phyloP scores from a whole-genome alignment of 2,329 filamentous ascomycete genomes.

The Aureobasidium sp. region DNA sequence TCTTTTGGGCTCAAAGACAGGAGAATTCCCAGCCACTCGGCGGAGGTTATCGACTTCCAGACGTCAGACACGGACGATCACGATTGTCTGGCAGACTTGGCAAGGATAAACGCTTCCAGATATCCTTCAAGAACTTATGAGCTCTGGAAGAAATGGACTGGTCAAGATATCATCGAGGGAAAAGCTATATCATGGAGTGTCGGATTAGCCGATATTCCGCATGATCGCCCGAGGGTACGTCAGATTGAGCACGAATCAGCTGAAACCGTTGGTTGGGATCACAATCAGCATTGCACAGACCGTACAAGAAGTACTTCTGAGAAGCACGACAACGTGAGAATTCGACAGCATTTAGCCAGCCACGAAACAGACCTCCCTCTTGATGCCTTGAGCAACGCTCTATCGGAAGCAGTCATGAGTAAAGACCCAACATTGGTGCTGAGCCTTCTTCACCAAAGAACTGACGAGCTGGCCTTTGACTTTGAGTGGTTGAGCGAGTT shows the following conservation, averaged over 20 bases:
- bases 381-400: background rate
- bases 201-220: background rate
- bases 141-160: slow-evolving; percentile 20
- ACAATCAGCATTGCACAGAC: too few relatives aligned
- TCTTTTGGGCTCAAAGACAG: background rate
- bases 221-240: background rate
- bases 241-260: background rate
- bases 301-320: too few relatives aligned
- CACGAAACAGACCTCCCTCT: background rate
- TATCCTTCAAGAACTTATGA: slow-evolving; percentile 29
- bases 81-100: slow-evolving; percentile 21
- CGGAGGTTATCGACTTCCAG: slow-evolving; percentile 23
- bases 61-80: slow-evolving; percentile 1
- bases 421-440: background rate
- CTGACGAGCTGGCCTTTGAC: background rate
- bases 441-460: background rate
- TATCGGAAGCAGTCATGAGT: background rate
- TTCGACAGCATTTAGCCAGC: too few relatives aligned
- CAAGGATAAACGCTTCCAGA: slow-evolving; percentile 17
- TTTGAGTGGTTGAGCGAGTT: slow-evolving; percentile 1
- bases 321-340: too few relatives aligned
- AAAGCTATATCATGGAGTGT: background rate
- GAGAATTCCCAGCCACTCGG: background rate
- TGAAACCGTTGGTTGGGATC: too few relatives aligned
- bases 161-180: too few relatives aligned